Evolutionary conservation across 139 green algal species (phyloP), one percentile per base, ranked within the genome.

Genomic region (Chlorella sp.): DNA sequence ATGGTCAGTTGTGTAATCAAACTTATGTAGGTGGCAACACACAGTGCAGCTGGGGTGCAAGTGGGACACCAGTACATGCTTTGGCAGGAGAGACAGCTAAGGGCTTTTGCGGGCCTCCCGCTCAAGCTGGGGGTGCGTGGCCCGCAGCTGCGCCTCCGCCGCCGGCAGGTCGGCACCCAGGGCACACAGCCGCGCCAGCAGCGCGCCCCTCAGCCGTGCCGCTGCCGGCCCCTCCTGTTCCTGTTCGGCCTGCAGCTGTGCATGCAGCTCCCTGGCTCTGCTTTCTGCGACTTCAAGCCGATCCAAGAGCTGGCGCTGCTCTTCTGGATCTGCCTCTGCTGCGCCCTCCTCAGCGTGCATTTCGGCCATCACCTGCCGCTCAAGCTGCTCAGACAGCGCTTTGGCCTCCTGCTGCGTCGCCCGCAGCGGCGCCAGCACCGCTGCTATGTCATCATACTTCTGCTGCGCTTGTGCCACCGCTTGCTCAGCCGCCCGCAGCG

Each of bases 121-220:
- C 51, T 18, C 51, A 21, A 71, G 30, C n/a, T 71, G 64, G 15
- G 64, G 64, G 64, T 71, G 64, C 13, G 64, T 71, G 64, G 64
- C 64, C 28, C 20, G 64, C 64, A 71, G 64, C 64, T 71, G 64
- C 64, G 64, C 64, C 64, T 71, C 64, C 3, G 64, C 64, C 5
- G 64, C 64, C n/a, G 64, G 64, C n/a, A 71, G 30, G n/a, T 71
- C 64, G 1, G 30, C 64, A 26, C 64, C 64, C 64, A 71, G 64
- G 64, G 64, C 64, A 34, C 64, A 71, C 64, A 71, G 64, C 15
- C 64, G 30, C 12, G 64, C 64, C 64, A 71, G 64, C 64, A 71
- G 30, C 64, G 64, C 64, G 20, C 1, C 30, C 11, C 30, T 30
- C 64, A 71, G 64, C 64, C 4, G 34, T 11, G 1, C 30, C 4